Evolutionary conservation across 2,329 filamentous ascomycete genomes (phyloP).

Genomic region (Exophiala mesophila): DNA sequence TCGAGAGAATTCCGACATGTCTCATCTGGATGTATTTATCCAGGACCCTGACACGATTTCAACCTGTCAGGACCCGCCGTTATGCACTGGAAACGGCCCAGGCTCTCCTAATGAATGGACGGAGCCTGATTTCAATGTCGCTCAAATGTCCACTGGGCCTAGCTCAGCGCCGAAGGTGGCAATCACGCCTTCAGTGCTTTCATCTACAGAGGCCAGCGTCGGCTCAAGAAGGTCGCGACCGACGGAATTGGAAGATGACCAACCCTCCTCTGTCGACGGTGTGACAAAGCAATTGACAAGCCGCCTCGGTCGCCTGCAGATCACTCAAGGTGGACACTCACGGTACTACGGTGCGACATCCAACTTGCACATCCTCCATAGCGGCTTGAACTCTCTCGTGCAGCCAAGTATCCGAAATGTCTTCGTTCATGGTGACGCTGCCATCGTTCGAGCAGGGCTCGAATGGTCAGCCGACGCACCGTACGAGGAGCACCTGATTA

Average conservation of each 20-base stretch:
- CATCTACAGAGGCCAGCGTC: not conserved
- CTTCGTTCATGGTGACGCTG: conserved; percentile 35
- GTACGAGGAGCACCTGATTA: conserved; percentile 42
- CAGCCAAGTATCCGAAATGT: conserved; percentile 18
- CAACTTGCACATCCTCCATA: conserved; percentile 41
- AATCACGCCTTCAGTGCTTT: too few relatives aligned
- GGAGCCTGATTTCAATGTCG: too few relatives aligned
- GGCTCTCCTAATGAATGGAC: too few relatives aligned
- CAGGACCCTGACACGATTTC: too few relatives aligned
- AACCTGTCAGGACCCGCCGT: too few relatives aligned
- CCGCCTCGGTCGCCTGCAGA: conserved; percentile 41
- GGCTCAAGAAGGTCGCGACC: too few relatives aligned
- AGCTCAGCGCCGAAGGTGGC: too few relatives aligned
- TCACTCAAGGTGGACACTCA: conserved; percentile 40
- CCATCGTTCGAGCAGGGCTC: conserved; percentile 39
- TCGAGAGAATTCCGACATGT: too few relatives aligned
- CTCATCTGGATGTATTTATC: too few relatives aligned
- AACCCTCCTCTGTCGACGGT: conserved; percentile 28
- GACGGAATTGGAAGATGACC: not conserved
- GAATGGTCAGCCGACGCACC: conserved; percentile 38
- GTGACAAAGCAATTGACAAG: conserved; percentile 42
- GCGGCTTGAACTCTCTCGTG: conserved; percentile 33
- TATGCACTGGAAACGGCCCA: too few relatives aligned
- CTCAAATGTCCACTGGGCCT: too few relatives aligned
- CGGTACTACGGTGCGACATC: conserved; percentile 44